Percentiles rank a stretch among this genome's conserved stretches.
Conservation (phyloP, 768 basidiomycete genomes). For the Rhodotorula kratochvilovae region DNA sequence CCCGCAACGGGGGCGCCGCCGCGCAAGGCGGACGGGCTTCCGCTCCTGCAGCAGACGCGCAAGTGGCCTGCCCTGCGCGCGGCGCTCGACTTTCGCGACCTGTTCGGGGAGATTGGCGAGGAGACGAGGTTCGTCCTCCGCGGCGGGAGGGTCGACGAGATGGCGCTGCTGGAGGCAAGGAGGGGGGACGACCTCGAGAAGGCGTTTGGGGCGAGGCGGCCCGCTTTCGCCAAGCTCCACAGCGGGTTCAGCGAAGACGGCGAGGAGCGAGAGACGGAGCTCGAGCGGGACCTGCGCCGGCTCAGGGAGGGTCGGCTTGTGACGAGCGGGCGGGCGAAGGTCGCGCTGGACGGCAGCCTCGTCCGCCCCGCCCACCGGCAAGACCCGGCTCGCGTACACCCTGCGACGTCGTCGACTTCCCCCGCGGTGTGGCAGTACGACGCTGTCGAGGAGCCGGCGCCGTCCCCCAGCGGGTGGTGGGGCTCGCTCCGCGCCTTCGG, state of each 20-base stretch:
- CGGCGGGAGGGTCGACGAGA: slow-evolving; percentile 9
- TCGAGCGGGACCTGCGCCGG: slow-evolving; percentile 1
- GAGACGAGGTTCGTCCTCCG: slow-evolving; percentile 18
- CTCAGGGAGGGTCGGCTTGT: background rate
- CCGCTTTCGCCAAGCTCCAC: no score
- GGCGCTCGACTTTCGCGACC: slow-evolving; percentile 10
- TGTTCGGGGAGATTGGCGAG: slow-evolving; percentile 8
- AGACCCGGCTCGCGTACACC: no score
- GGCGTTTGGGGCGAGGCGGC: background rate
- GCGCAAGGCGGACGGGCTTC: background rate
- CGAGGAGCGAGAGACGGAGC: background rate
- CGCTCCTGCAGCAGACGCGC: slow-evolving; percentile 13
- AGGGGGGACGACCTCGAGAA: slow-evolving; percentile 11
- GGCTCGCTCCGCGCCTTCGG: background rate
- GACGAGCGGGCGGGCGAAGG: background rate
- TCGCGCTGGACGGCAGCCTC: background rate
- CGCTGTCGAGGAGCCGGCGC: background rate
- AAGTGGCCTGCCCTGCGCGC: slow-evolving; percentile 15
- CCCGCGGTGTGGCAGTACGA: no score
- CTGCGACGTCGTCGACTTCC: no score
- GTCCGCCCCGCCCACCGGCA: no score
- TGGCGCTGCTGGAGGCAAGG: background rate
- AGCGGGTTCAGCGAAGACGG: background rate
- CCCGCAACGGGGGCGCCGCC: background rate
- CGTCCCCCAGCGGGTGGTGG: slow-evolving; percentile 5